These are phyloP conservation scores for Lithospermum erythrorhizon DNA, from an alignment of 257 asterid genomes.

Conservation along the genomic window DNA sequence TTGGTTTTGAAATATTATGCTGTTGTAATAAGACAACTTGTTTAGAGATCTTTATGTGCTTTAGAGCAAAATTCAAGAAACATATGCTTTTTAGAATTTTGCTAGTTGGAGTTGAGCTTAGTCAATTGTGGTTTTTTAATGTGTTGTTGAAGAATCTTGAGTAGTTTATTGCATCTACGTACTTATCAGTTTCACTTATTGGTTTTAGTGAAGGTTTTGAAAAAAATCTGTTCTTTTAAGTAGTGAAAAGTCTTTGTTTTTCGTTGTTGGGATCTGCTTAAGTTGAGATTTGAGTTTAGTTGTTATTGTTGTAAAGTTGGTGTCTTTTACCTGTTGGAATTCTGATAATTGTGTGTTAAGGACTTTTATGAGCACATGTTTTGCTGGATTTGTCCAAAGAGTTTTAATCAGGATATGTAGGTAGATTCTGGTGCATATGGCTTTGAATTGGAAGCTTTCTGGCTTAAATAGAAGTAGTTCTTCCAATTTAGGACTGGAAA, in stretches of 20 bases:
- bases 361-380: constrained; percentile 21
- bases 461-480: constrained; percentile 25
- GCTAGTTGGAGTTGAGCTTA: constrained; percentile 10
- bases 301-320: not conserved
- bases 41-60: constrained; percentile 15
- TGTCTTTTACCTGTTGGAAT: too few relatives aligned
- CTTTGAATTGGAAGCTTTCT: constrained; percentile 27
- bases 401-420: constrained; percentile 26
- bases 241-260: constrained; percentile 8
- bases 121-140: constrained; percentile 13
- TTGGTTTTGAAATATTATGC: constrained; percentile 18
- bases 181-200: constrained; percentile 10
- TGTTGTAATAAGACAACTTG: not conserved
- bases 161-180: constrained; percentile 4
- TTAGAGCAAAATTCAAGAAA: constrained; percentile 1
- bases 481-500: constrained; percentile 27
- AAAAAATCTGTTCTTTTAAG: constrained; percentile 15
- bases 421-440: constrained; percentile 39
- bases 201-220: too few relatives aligned
- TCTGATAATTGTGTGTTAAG: not conserved
- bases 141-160: constrained; percentile 27
- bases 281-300: constrained; percentile 7
- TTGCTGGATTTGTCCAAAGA: constrained; percentile 16
- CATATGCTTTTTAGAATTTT: not conserved
- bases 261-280: constrained; percentile 12